These are phyloP conservation scores for Mycena alexandri DNA, from an alignment of 768 basidiomycete species.

Conservation along the genomic window DNA sequence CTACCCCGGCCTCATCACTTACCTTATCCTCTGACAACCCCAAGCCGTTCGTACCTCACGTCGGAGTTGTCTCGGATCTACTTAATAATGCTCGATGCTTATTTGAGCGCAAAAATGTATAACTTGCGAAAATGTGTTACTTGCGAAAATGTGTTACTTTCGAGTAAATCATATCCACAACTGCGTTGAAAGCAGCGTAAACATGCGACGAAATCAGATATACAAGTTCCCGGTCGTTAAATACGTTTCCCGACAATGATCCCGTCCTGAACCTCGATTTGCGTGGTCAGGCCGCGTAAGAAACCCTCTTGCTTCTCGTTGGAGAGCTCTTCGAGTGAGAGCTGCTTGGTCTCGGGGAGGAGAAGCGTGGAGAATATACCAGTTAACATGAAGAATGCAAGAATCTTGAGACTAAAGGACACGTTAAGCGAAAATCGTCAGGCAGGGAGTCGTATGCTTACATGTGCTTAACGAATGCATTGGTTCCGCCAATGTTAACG, in stretches of 20 bases:
- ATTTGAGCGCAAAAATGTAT: too few relatives aligned
- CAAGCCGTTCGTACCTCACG: too few relatives aligned
- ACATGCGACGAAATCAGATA: too few relatives aligned
- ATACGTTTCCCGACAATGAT: constrained; percentile 23
- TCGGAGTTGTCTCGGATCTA: too few relatives aligned
- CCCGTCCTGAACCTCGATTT: constrained; percentile 28
- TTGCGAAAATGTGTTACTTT: too few relatives aligned
- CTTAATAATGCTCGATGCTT: too few relatives aligned
- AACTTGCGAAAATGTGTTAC: too few relatives aligned
- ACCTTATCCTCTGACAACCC: too few relatives aligned
- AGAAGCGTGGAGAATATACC: constrained; percentile 86
- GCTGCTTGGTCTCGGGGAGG: constrained; percentile 82
- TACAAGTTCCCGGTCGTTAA: not conserved
- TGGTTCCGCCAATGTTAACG: constrained; percentile 75
- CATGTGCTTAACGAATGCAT: constrained; percentile 77
- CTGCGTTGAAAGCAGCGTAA: too few relatives aligned
- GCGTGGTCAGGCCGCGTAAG: constrained; percentile 46
- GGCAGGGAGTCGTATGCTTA: constrained; percentile 49
- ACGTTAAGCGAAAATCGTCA: not conserved
- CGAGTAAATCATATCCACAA: too few relatives aligned
- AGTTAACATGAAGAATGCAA: constrained; percentile 89
- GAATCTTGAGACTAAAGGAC: constrained; percentile 72
- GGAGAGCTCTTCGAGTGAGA: constrained; percentile 77
- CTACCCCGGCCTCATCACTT: too few relatives aligned
- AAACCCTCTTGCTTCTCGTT: constrained; percentile 78